Percentiles rank a stretch among this genome's conserved stretches.
phyloP scores from a whole-genome alignment of 257 asterid species.

The Salvia rosmarinus region DNA sequence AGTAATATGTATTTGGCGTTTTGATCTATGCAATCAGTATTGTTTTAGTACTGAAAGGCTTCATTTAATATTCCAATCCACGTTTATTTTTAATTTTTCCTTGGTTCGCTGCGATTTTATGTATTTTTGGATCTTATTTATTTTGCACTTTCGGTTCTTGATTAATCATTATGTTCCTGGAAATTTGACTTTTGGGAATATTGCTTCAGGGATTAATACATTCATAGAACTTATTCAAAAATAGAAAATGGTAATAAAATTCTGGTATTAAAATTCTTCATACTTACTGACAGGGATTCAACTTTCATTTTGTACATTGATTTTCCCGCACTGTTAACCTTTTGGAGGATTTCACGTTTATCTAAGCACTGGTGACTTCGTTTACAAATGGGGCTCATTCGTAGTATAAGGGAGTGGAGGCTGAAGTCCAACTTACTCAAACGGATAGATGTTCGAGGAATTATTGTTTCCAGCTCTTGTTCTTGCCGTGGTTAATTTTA shows the following conservation, averaged over 20 bases:
- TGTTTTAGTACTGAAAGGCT: constrained; percentile 6
- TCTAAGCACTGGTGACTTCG: constrained; percentile 7
- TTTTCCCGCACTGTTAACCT: neutral
- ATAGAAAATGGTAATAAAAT: neutral
- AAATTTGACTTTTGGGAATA: neutral
- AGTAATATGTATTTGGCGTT: neutral
- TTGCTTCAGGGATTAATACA: neutral
- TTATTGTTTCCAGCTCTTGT: neutral
- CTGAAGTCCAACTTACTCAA: neutral
- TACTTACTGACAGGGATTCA: neutral
- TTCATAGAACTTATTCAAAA: neutral
- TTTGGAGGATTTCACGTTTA: neutral
- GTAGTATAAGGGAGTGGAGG: neutral
- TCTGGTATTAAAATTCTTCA: neutral
- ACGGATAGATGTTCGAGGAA: neutral
- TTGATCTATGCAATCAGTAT: neutral
- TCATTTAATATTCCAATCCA: neutral
- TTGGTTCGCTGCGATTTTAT: neutral
- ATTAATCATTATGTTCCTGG: constrained; percentile 8
- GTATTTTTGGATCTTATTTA: neutral
- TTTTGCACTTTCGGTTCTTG: constrained; percentile 14
- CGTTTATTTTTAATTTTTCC: neutral
- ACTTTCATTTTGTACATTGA: neutral
- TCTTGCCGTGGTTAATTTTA: neutral
- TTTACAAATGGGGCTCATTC: constrained; percentile 2